phyloP scores from a whole-genome alignment of 2,329 filamentous ascomycete species.

The Exophiala alcalophila region DNA sequence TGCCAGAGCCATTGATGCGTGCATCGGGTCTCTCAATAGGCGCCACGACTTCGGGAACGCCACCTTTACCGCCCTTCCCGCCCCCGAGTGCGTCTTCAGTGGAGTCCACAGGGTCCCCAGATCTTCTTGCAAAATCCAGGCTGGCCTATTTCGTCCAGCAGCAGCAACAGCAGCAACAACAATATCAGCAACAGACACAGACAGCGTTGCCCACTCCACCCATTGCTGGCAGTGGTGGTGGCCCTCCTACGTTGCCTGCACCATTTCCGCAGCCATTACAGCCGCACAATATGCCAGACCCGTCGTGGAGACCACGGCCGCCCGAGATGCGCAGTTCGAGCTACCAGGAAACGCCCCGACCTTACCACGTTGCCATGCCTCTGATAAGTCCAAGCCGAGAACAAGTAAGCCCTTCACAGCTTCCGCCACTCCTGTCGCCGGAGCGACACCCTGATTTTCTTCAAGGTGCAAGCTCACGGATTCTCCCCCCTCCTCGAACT shows the following conservation, averaged over 20 bases:
- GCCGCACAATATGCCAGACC: constrained; percentile 18
- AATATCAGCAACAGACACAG: constrained; percentile 2
- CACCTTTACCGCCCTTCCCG: constrained; percentile 19
- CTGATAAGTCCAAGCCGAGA: constrained; percentile 7
- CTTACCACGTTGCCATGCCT: constrained; percentile 12
- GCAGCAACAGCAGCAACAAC: constrained; percentile 15
- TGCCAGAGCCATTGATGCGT: constrained; percentile 23
- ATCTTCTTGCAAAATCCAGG: constrained; percentile 15
- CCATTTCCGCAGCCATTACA: too few relatives aligned
- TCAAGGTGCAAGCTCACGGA: constrained; percentile 13
- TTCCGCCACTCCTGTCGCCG: constrained; percentile 16
- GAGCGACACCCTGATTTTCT: constrained; percentile 17
- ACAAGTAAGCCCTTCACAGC: constrained; percentile 12
- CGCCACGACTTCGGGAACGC: constrained; percentile 16
- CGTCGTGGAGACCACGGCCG: constrained; percentile 19
- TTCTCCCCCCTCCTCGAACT: constrained; percentile 20
- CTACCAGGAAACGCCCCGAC: constrained; percentile 16
- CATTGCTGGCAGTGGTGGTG: not conserved
- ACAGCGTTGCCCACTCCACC: not conserved
- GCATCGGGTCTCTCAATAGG: constrained; percentile 22
- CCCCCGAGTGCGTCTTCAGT: constrained; percentile 4
- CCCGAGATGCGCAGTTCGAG: constrained; percentile 18
- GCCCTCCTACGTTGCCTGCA: constrained; percentile 13
- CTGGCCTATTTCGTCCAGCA: constrained; percentile 16
- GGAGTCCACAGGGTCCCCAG: constrained; percentile 14